phyloP scores from a whole-genome alignment of 768 basidiomycete genomes.

The Hygrocybe punicea region DNA sequence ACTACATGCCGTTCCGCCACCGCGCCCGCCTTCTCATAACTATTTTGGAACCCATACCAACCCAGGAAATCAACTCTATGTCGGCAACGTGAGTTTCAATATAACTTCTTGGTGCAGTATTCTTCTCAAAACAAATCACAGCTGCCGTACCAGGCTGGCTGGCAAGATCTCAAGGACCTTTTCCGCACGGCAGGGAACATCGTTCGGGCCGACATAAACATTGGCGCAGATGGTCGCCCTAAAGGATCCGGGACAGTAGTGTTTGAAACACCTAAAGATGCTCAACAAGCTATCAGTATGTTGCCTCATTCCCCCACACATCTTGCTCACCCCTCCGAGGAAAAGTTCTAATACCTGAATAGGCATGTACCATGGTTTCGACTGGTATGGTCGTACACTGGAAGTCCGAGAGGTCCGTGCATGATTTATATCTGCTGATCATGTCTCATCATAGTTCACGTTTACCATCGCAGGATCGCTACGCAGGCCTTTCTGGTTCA shows the following conservation, averaged over 20 bases:
- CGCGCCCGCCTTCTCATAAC: constrained; percentile 79
- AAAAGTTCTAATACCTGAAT: neutral
- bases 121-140: constrained; percentile 29
- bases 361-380: constrained; percentile 97
- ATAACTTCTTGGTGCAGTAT: neutral
- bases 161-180: constrained; percentile 97
- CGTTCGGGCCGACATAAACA: constrained; percentile 92
- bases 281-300: constrained; percentile 86
- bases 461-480: constrained; percentile 63
- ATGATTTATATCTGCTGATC: neutral
- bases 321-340: constrained; percentile 1
- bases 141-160: constrained; percentile 96
- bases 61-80: constrained; percentile 90
- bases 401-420: constrained; percentile 87
- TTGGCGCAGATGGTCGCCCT: constrained; percentile 87
- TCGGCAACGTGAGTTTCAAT: constrained; percentile 69
- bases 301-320: constrained; percentile 14
- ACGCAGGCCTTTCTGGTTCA: constrained; percentile 76
- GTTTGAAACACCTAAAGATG: constrained; percentile 88
- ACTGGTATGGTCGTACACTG: constrained; percentile 93
- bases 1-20: constrained; percentile 72
- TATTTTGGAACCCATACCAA: constrained; percentile 56
- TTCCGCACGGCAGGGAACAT: constrained; percentile 96
- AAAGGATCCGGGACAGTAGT: constrained; percentile 98
- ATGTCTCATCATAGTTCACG: neutral